phyloP scores from a whole-genome alignment of 495 filamentous ascomycete genomes.

The Neurospora hispaniola region DNA sequence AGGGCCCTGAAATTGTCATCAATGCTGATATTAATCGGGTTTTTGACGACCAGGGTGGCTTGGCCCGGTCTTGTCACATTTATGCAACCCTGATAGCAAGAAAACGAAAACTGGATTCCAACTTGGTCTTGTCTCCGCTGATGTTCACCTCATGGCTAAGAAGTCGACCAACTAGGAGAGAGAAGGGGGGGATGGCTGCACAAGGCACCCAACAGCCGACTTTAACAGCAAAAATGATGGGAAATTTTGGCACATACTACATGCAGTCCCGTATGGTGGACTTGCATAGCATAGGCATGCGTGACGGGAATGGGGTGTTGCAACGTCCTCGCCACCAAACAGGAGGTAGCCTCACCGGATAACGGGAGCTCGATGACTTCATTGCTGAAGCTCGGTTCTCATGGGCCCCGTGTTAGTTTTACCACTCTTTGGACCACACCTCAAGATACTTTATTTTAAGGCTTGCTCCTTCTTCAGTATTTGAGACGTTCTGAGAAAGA shows the following conservation, averaged over 20 bases:
- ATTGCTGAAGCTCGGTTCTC: conserved; percentile 5
- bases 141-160: not conserved
- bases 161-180: not conserved
- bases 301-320: not conserved
- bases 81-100: not conserved
- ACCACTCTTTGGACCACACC: not conserved
- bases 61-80: not conserved
- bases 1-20: not conserved
- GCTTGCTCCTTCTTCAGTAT: not conserved
- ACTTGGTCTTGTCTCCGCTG: not conserved
- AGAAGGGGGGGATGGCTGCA: not conserved
- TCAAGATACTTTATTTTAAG: conserved; percentile 8
- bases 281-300: not conserved
- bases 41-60: not conserved
- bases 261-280: not conserved
- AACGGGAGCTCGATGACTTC: conserved; percentile 13
- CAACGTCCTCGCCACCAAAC: not conserved
- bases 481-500: not conserved
- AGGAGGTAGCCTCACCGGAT: not conserved
- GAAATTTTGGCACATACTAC: not conserved
- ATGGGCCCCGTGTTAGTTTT: conserved; percentile 13
- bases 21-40: not conserved
- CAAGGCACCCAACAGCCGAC: not conserved
- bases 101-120: not conserved
- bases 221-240: not conserved